Percentiles rank a stretch among this genome's conserved stretches.
Evolutionary conservation across 805 yeast genomes (phyloP).

Genomic region (Schwanniomyces occidentalis): DNA sequence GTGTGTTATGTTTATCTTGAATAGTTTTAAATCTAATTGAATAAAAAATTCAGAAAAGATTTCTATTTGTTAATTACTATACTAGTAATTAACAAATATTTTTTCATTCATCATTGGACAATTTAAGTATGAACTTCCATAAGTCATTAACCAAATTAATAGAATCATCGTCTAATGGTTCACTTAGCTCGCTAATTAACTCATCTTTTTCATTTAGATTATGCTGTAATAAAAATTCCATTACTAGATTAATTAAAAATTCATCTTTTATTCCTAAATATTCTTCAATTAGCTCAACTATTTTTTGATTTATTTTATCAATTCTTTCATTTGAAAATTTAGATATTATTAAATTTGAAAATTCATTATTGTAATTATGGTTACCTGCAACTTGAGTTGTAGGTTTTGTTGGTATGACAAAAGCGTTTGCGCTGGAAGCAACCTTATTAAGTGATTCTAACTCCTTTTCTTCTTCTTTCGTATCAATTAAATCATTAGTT

Average conservation of each 20-base stretch:
- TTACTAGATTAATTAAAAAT: conserved; percentile 46
- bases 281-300: conserved; percentile 49
- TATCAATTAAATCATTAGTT: conserved; percentile 39
- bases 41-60: too few species aligned
- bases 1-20: too few species aligned
- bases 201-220: conserved; percentile 31
- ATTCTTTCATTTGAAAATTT: conserved; percentile 13
- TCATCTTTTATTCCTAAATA: conserved; percentile 56
- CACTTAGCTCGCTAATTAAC: conserved; percentile 47
- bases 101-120: background rate
- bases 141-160: conserved; percentile 40
- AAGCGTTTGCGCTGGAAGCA: too few species aligned
- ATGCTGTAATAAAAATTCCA: conserved; percentile 32
- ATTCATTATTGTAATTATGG: conserved; percentile 2
- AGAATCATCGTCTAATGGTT: conserved; percentile 53
- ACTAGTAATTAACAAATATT: too few species aligned
- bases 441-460: background rate
- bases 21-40: too few species aligned
- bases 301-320: conserved; percentile 29
- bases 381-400: background rate
- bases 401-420: too few species aligned
- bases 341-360: conserved; percentile 8
- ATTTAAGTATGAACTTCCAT: conserved; percentile 22
- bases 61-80: too few species aligned
- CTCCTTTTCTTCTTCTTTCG: conserved; percentile 33